Conservation (phyloP, 116 monocot species). For the Trichopus zeylanicus region DNA sequence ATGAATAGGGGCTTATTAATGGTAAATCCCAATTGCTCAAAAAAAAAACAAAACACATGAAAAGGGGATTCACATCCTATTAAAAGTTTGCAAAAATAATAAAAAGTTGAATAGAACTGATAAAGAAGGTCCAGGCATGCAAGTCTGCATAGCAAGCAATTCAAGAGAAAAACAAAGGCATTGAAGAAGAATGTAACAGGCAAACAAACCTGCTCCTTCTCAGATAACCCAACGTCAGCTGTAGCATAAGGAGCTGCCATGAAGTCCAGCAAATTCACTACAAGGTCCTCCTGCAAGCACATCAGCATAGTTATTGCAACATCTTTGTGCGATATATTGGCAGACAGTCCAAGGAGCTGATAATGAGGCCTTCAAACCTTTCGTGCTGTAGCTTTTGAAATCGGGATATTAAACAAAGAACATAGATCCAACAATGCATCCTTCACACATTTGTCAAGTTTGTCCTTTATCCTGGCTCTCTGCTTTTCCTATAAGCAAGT, state of each 20-base stretch:
- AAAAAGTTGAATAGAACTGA: too few species aligned
- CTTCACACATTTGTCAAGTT: slow-evolving; percentile 74
- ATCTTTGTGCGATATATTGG: neutral
- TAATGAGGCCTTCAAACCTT: slow-evolving; percentile 28
- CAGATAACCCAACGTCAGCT: slow-evolving; percentile 35
- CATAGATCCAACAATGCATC: slow-evolving; percentile 60
- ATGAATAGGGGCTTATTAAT: too few species aligned
- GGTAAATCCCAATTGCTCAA: too few species aligned
- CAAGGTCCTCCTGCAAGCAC: slow-evolving; percentile 67
- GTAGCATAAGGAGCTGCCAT: slow-evolving; percentile 67
- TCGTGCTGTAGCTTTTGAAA: slow-evolving; percentile 35
- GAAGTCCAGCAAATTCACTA: slow-evolving; percentile 69
- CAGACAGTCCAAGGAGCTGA: neutral
- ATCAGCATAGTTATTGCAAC: neutral
- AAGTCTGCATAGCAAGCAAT: neutral
- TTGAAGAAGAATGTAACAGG: neutral
- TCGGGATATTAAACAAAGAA: slow-evolving; percentile 46
- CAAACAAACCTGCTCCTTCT: slow-evolving; percentile 50
- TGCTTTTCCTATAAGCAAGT: slow-evolving; percentile 48
- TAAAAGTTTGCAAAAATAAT: too few species aligned
- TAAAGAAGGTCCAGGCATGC: too few species aligned
- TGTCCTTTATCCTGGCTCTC: slow-evolving; percentile 62
- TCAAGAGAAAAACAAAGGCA: neutral
- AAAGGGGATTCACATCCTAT: too few species aligned
- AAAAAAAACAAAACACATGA: too few species aligned